phyloP scores from a whole-genome alignment of 345 rosid species.

The Lepidium aucheri region DNA sequence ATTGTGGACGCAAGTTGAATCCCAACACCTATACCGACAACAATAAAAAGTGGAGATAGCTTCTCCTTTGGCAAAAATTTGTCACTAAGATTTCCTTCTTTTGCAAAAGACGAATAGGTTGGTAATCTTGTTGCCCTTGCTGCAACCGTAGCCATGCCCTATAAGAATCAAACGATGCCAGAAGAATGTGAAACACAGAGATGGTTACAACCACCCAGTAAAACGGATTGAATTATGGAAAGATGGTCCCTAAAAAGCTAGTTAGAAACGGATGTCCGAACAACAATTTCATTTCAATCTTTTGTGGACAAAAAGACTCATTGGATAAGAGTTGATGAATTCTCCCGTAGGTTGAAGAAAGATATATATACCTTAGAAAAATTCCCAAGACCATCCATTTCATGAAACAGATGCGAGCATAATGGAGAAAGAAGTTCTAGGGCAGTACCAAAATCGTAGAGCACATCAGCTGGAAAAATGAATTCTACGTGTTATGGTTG shows the following conservation, averaged over 20 bases:
- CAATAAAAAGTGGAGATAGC: conserved; percentile 96
- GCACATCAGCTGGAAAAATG: conserved; percentile 67
- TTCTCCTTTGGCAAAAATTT: conserved; percentile 94
- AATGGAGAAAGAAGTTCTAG: conserved; percentile 87
- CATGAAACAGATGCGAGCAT: conserved; percentile 85
- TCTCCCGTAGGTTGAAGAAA: neutral
- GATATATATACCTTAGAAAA: conserved; percentile 58
- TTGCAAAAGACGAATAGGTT: conserved; percentile 89
- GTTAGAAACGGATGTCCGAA: neutral
- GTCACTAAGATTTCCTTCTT: conserved; percentile 98
- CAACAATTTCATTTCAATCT: neutral
- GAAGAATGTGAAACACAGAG: neutral
- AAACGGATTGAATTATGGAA: neutral
- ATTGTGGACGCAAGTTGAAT: conserved; percentile 87
- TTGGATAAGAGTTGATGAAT: neutral
- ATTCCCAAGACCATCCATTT: conserved; percentile 95
- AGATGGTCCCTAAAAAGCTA: neutral
- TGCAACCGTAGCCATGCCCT: conserved; percentile 98
- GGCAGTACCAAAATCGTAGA: conserved; percentile 87
- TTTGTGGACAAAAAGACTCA: neutral
- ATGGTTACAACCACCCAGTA: neutral
- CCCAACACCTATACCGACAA: conserved; percentile 67
- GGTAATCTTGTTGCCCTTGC: conserved; percentile 96
- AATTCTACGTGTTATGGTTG: neutral
- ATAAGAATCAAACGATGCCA: conserved; percentile 19